A percentile compares a stretch with the other conserved stretches of the same genome.
Evolutionary conservation across 2,329 filamentous ascomycete species (phyloP).

Genomic region (Trichothecium roseum): DNA sequence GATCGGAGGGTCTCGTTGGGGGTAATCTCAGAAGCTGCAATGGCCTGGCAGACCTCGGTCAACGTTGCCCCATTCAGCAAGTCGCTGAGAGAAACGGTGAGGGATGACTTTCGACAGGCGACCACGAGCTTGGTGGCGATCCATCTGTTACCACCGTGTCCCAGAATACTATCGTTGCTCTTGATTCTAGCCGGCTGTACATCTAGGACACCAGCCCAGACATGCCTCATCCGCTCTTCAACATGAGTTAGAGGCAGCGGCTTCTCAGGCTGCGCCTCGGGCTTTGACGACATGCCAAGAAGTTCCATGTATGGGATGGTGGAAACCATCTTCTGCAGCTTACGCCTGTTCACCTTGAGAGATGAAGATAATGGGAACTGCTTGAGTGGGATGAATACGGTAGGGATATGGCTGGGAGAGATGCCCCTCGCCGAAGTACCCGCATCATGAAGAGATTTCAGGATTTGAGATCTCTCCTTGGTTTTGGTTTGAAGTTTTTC

Average conservation of each 20-base stretch:
- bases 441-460: slow-evolving; percentile 15
- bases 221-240: slow-evolving; percentile 34
- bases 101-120: slow-evolving; percentile 30
- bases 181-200: slow-evolving; percentile 28
- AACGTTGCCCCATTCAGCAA: slow-evolving; percentile 30
- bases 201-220: slow-evolving; percentile 35
- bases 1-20: slow-evolving; percentile 4
- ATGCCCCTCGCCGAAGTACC: slow-evolving; percentile 4
- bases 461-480: slow-evolving; percentile 24
- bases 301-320: slow-evolving; percentile 32
- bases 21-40: slow-evolving; percentile 2
- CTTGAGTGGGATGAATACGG: slow-evolving; percentile 36
- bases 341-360: slow-evolving; percentile 38
- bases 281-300: slow-evolving; percentile 25
- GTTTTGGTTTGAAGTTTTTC: slow-evolving; percentile 25
- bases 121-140: slow-evolving; percentile 33
- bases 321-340: slow-evolving; percentile 33
- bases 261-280: slow-evolving; percentile 27
- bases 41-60: slow-evolving; percentile 32
- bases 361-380: slow-evolving; percentile 37
- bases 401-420: slow-evolving; percentile 28
- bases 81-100: slow-evolving; percentile 29
- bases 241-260: slow-evolving; percentile 35
- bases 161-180: slow-evolving; percentile 32
- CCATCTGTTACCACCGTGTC: slow-evolving; percentile 34